Base-by-base conservation (phyloP, 2,329 filamentous ascomycete genomes). In the Metarhizium brunneum region DNA sequence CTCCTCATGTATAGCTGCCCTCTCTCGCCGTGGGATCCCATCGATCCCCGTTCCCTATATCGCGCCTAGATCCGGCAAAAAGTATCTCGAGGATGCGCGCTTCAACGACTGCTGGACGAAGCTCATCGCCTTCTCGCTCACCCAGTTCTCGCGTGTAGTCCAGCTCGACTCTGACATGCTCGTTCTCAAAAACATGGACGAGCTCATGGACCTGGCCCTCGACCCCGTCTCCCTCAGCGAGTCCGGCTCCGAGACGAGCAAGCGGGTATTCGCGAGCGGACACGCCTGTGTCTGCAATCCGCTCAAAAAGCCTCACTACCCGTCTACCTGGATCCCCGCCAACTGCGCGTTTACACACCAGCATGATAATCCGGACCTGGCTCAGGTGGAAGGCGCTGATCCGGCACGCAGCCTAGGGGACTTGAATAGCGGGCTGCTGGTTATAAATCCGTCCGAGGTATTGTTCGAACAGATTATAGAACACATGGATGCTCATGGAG, bases 61-160 rank as follows among this genome's bases (percentile, higher is more conserved):
- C 43, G 75, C 88, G 11, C 89, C 90, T 2, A 79, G 79, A 2
- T 71, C 77, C 38, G 85, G 84, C 58, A 73, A 72, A 59, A 85
- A 88, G 72, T 95, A 84, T 74, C 80, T 76, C 64, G 81, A 87
- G 58, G 90, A 95, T 70, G 85, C 86, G 52, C 85, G 91, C 62
- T 95, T 95, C 78, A 86, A 90, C 72, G 89, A 95, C 71, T 91
- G 87, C 77, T 96, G 90, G 90, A 88, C 81, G 70, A 96, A 95
- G 73, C 81, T 96, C 32, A 82, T 85, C 16, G 84, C 87, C 6
- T 96, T 95, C 69, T 84, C 82, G 25, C 76, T 95, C 36, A 78
- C 78, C 18, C 84, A 92, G 68, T 95, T 92, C 72, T 78, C 85
- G 30, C 82, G 90, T 45, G 82, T 95, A 38, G 87, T 95, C 40